Conservation (phyloP, 1,284 basidiomycete species). For the Lignosus rhinocerotis region DNA sequence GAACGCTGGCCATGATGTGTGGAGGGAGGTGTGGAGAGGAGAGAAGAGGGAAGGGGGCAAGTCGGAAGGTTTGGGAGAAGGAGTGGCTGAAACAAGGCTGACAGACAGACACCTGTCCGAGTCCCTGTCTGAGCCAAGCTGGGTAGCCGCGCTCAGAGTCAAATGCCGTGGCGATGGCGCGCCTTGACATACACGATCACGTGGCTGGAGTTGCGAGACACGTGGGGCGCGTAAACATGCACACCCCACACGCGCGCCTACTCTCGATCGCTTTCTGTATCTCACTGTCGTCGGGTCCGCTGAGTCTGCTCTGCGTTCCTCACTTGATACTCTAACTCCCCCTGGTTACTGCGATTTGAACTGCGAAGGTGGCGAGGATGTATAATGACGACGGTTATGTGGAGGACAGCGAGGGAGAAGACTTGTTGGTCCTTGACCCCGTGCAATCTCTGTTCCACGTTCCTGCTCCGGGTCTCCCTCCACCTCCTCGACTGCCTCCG, state of each 20-base stretch:
- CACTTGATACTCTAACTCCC: not conserved
- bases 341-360: not conserved
- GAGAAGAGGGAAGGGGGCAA: not conserved
- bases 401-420: conserved; percentile 31
- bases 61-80: not conserved
- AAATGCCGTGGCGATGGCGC: conserved; percentile 4
- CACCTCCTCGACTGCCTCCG: conserved; percentile 2
- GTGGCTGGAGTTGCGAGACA: conserved; percentile 16
- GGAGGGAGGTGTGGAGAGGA: conserved; percentile 1
- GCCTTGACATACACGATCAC: conserved; percentile 23
- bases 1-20: conserved; percentile 13
- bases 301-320: not conserved
- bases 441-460: not conserved
- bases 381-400: conserved; percentile 21
- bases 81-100: not conserved
- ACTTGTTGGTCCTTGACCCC: conserved; percentile 13
- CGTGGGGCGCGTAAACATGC: conserved; percentile 19
- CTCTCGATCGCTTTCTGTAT: conserved; percentile 7
- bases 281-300: conserved; percentile 12
- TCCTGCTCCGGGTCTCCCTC: conserved; percentile 1
- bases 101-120: conserved; percentile 1
- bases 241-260: conserved; percentile 9
- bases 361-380: not conserved
- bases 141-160: not conserved
- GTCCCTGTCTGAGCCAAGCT: not conserved